Evolutionary conservation across 768 basidiomycete genomes (phyloP), one percentile per base, ranked within the genome.

Genomic region (Lentinus tigrinus): DNA sequence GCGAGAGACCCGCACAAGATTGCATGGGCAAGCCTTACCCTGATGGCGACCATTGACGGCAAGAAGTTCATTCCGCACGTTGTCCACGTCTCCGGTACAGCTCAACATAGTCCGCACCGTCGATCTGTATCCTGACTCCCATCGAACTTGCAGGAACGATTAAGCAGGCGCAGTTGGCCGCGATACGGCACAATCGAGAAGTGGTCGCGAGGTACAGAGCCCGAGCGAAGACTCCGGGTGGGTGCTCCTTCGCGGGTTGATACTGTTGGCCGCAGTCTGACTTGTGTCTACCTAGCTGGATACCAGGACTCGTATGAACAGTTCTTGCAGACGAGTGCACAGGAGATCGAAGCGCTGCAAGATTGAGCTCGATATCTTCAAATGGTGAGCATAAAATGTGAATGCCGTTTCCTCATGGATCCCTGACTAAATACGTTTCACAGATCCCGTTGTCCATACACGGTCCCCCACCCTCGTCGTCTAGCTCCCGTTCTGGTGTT

Each of bases 81-180:
- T 4, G 75, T 95, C 0, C 91, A 91, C 64, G 75, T 93, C 14
- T 91, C 91, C 48, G 92, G 92, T 91, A 52, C 31, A 81, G 71
- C 21, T 24, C 21, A 21, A n/a, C 23, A 7, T 17, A 38, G 19
- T 23, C n/a, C 8, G 26, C 14, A 19, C 23, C 6, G 53, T 40
- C n/a, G 47, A 9, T 28, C 19, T 51, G n/a, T 23, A 27, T n/a
- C 28, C 4, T 13, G 31, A 10, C 7, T 21, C 36, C 23, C 27
- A 48, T 24, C 37, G 47, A 21, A 7, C 13, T 43, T 8, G 7
- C 58, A 94, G 93, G 94, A 0, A 95, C 93, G 0, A 89, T 95
- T 56, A 93, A 89, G 70, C 92, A 95, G 47, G 83, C 84, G 0
- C 93, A 95, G 65, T 71, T 89, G 0, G 87, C 88, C 5, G 88